Evolutionary conservation across 2,329 filamentous ascomycete species (phyloP), one percentile per base, ranked within the genome.

Genomic region (Scytalidium lignicola): DNA sequence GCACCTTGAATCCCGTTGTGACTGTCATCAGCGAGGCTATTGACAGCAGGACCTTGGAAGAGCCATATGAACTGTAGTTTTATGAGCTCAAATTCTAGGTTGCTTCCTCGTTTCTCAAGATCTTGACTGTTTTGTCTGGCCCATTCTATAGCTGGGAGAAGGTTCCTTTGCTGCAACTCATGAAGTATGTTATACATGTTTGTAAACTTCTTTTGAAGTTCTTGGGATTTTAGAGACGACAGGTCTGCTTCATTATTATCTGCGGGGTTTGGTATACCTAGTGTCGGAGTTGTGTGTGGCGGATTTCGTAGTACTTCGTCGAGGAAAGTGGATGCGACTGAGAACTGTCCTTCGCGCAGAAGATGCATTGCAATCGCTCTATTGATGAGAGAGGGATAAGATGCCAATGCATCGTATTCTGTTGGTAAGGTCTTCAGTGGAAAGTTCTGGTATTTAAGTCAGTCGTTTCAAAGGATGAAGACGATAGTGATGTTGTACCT

Each of bases 291-390:
- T 51, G 56, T 68, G 57, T 65, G 63, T 21, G 69, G 66, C 37
- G 73, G 71, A 51, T 72, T 69, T 20, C 71, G 65, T 47, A 73
- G 69, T 23, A 79, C 80, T 72, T 97, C 93, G 13, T 78, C 73
- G 44, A 96, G 80, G 59, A 99, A 96, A 1, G 85, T 90, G 15
- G 85, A 83, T 12, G 92, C 92, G 2, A 96, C 91, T 19, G 77
- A 78, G 67, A 99, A 99, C 64, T 96, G 88, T 44, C 93, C 93
- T 70, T 97, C 92, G 39, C 93, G 88, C 37, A 99, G 78, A 19
- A 99, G 79, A 64, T 99, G 93, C 90, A 97, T 96, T 9, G 88
- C 88, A 59, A 99, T 95, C 6, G 93, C 92, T 49, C 91, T 83
- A 69, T 96, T 95, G 64, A 97, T 89, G 12, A 96, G 76, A 15